phyloP scores from a whole-genome alignment of 2,329 filamentous ascomycete species.

The Exserohilum turcica region DNA sequence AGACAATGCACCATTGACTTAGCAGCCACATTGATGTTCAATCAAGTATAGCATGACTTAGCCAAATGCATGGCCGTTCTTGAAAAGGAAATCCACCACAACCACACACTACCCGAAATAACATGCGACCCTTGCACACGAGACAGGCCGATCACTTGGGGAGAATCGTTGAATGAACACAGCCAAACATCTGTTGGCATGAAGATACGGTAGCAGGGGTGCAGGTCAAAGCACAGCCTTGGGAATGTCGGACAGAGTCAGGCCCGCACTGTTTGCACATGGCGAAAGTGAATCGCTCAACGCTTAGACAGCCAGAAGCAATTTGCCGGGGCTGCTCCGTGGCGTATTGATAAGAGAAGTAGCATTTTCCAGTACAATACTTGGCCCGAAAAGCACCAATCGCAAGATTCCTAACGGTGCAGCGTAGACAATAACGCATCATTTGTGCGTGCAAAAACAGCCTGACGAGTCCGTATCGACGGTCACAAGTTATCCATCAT shows the following conservation, averaged over 20 bases:
- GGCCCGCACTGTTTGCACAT: background rate
- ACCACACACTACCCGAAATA: slow-evolving; percentile 6
- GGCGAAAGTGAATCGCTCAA: background rate
- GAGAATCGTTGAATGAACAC: background rate
- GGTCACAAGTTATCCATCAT: background rate
- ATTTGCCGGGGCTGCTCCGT: background rate
- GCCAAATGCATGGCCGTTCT: background rate
- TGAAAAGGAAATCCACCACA: slow-evolving; percentile 2
- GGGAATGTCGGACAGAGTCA: background rate
- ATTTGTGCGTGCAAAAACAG: background rate
- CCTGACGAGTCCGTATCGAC: background rate
- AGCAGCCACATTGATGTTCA: background rate
- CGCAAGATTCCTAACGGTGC: background rate
- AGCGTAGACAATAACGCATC: background rate
- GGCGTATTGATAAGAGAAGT: background rate
- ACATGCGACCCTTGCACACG: slow-evolving; percentile 1
- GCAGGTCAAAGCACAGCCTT: background rate
- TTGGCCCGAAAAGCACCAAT: background rate
- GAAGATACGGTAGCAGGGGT: background rate
- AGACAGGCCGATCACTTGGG: background rate
- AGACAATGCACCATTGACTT: background rate
- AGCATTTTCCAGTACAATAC: background rate
- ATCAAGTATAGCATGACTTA: background rate
- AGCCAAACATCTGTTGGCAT: slow-evolving; percentile 2
- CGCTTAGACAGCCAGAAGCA: background rate